These are phyloP conservation scores for Fusarium pseudograminearum DNA, from an alignment of 2,329 filamentous ascomycete genomes.

Conservation along the genomic window DNA sequence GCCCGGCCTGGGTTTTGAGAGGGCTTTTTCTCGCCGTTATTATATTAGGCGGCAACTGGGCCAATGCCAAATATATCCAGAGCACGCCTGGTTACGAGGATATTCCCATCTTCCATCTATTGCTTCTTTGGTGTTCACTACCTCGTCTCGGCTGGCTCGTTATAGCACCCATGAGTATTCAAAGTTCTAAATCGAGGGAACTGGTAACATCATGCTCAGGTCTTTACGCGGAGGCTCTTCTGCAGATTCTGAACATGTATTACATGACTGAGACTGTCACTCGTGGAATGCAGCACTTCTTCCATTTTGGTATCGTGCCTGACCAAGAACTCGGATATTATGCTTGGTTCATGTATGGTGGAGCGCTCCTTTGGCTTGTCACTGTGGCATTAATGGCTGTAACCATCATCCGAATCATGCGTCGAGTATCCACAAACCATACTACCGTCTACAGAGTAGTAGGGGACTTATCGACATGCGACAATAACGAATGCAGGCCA, in stretches of 20 bases:
- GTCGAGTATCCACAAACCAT: neutral
- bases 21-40: constrained; percentile 1
- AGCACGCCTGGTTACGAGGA: constrained; percentile 2
- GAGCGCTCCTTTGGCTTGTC: constrained; percentile 1
- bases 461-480: rapidly evolving
- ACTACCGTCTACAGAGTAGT: rapidly evolving
- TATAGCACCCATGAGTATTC: rapidly evolving
- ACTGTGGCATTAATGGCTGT: neutral
- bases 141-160: constrained; percentile 21
- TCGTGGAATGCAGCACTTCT: constrained; percentile 5
- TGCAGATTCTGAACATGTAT: constrained; percentile 8
- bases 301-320: constrained; percentile 1
- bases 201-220: neutral
- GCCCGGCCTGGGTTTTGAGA: neutral
- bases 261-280: constrained; percentile 3
- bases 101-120: neutral
- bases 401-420: neutral
- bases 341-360: neutral
- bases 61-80: constrained; percentile 3
- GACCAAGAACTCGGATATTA: neutral
- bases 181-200: neutral
- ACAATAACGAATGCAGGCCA: too few relatives aligned
- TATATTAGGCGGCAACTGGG: neutral
- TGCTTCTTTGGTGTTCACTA: constrained; percentile 20
- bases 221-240: constrained; percentile 1